Base-by-base conservation (phyloP, 2,329 filamentous ascomycete genomes). In the Bisporella sp. region DNA sequence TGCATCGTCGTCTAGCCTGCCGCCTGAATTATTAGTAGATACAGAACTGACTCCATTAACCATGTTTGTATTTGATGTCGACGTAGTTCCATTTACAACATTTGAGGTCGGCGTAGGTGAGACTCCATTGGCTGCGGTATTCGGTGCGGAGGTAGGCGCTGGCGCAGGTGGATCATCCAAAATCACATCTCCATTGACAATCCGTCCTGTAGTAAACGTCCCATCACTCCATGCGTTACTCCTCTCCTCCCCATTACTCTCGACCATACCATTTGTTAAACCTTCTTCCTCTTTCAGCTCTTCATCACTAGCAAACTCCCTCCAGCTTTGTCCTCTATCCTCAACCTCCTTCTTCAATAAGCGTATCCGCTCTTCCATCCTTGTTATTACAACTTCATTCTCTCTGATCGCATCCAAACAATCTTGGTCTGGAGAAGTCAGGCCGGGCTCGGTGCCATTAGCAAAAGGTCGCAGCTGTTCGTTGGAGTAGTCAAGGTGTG, bases 391-490 rank as follows among this genome's bases (percentile, higher is more conserved):
- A 21, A 64, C 66, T 59, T 82, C 76, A 67, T 90, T 90, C 68
- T 91, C 86, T 50, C 70, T 66, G 63, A 90, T 86, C 52, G 86
- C 87, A 51, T 89, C 85, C 57, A 80, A 70, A 71, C 87, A 91
- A 65, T 87, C 85, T 54, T 74, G 73, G 63, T 91, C 87, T 12
- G 82, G 75, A 29, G 57, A 58, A 44, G 56, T 54, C 2, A 35
- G n/a, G n/a, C 54, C 51, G 3, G 50, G 45, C 21, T 59, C 57
- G 5, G 54, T 59, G 3, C 62, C 63, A 12, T 81, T 75, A 50
- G 84, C 83, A 59, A 80, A 89, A 33, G 85, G 84, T 49, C 76
- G 73, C 52, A 90, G 81, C 66, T 90, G 81, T 56, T 78, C 76
- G 70, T 90, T 91, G 56, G 82, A 87, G 66, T 82, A 82, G 61